Percentiles rank a stretch among this genome's conserved stretches.
These are phyloP conservation scores for Chenopodium berlandieri DNA, from an alignment of 148 eudicot species.

Conservation along the genomic window DNA sequence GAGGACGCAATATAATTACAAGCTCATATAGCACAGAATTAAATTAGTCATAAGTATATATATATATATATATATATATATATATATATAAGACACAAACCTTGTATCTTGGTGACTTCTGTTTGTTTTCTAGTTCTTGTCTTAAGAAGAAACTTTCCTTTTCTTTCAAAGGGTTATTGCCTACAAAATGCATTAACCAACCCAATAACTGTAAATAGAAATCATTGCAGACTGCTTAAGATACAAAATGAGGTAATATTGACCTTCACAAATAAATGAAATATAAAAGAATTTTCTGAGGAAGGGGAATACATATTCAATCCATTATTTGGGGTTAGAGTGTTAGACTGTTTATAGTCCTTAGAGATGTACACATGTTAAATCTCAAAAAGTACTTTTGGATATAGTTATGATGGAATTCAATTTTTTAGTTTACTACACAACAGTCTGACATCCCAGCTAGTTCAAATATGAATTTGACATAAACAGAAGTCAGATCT, in stretches of 20 bases:
- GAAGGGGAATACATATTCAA: neutral
- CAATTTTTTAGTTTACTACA: neutral
- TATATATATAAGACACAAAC: constrained; percentile 29
- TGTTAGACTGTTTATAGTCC: too few species aligned
- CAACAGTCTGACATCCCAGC: neutral
- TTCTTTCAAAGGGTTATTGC: constrained; percentile 40
- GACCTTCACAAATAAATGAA: neutral
- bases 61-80: too few species aligned
- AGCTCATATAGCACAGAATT: neutral
- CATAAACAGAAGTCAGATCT: neutral
- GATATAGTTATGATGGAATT: neutral
- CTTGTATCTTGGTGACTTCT: constrained; percentile 55
- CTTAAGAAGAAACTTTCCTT: constrained; percentile 57
- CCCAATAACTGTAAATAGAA: constrained; percentile 6
- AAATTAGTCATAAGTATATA: too few species aligned
- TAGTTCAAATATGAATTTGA: neutral
- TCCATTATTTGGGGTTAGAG: too few species aligned
- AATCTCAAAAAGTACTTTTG: neutral
- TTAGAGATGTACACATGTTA: neutral
- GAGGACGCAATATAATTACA: neutral
- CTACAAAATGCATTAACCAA: constrained; percentile 39
- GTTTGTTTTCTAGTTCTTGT: constrained; percentile 60
- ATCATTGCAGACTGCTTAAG: neutral
- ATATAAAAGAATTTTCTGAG: neutral
- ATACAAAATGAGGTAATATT: neutral